Percentiles rank a stretch among this genome's conserved stretches.
phyloP scores from a whole-genome alignment of 176 grass and related monocot genomes.

The Microstegium vimineum region DNA sequence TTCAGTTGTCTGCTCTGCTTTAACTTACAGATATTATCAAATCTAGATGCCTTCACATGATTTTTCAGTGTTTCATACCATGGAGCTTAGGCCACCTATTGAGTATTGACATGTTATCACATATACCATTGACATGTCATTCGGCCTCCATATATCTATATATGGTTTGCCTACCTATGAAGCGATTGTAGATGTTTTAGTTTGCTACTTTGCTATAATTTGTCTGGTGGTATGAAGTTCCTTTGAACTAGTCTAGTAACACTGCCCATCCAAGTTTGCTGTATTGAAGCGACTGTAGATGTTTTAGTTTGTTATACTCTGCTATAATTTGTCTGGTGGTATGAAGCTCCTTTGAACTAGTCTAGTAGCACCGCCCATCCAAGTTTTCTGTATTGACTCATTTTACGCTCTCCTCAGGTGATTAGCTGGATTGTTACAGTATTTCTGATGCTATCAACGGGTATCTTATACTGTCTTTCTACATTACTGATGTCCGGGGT shows the following conservation, averaged over 20 bases:
- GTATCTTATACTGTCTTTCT: constrained; percentile 84
- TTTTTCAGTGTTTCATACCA: constrained; percentile 4
- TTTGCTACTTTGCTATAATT: neutral
- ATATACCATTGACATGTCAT: neutral
- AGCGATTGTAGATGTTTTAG: neutral
- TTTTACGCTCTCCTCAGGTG: constrained; percentile 47
- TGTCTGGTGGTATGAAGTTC: neutral
- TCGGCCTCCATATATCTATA: neutral
- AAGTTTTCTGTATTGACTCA: neutral
- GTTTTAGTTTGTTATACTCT: neutral
- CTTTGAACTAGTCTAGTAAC: neutral
- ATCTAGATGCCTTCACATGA: neutral
- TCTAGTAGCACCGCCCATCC: neutral
- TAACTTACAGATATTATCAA: neutral
- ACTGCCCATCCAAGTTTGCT: neutral
- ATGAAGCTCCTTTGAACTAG: neutral
- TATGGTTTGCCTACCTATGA: neutral
- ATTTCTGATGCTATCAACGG: constrained; percentile 93
- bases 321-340: neutral
- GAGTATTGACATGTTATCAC: neutral
- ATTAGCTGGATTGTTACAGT: constrained; percentile 78
- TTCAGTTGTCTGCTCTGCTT: neutral
- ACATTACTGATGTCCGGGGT: constrained; percentile 57
- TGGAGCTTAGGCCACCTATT: neutral
- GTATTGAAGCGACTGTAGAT: neutral